Evolutionary conservation across 495 filamentous ascomycete genomes (phyloP).

Genomic region (Penicillium coprophilum): DNA sequence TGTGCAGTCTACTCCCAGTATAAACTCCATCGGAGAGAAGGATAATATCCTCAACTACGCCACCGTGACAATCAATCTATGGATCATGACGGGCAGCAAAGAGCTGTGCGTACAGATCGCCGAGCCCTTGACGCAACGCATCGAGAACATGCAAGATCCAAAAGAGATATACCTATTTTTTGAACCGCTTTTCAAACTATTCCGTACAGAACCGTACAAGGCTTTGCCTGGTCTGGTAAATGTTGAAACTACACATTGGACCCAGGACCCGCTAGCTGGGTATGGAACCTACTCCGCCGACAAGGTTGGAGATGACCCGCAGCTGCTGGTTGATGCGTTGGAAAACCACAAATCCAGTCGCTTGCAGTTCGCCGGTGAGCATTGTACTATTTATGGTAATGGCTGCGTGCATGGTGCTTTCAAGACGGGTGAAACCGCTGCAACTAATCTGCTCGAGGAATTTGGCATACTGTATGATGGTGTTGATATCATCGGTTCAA

Average conservation of each 20-base stretch:
- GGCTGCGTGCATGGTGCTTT: slow-evolving; percentile 29
- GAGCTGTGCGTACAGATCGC: slow-evolving; percentile 30
- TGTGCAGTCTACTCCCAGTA: slow-evolving; percentile 15
- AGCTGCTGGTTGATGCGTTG: slow-evolving; percentile 19
- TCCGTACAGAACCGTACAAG: slow-evolving; percentile 27
- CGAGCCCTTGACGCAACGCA: slow-evolving; percentile 27
- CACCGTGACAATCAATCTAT: slow-evolving; percentile 29
- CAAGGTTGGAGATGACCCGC: slow-evolving; percentile 27
- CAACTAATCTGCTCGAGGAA: slow-evolving; percentile 18
- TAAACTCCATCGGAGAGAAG: slow-evolving; percentile 17
- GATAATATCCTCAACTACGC: slow-evolving; percentile 30
- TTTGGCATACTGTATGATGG: slow-evolving; percentile 22
- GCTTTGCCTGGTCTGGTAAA: slow-evolving; percentile 23
- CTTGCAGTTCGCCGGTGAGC: slow-evolving; percentile 30
- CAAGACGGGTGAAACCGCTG: slow-evolving; percentile 26
- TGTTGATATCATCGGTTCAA: neutral
- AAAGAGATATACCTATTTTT: slow-evolving; percentile 27
- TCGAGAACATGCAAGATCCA: slow-evolving; percentile 23
- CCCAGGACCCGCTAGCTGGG: slow-evolving; percentile 27
- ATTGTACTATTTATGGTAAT: slow-evolving; percentile 24
- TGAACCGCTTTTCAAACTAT: slow-evolving; percentile 28
- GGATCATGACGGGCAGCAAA: slow-evolving; percentile 27
- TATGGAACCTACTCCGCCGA: slow-evolving; percentile 28
- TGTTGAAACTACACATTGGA: slow-evolving; percentile 31
- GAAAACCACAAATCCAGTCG: slow-evolving; percentile 20